Evolutionary conservation across 169 alveolate genomes (phyloP).

Genomic region (Eimeria maxima): DNA sequence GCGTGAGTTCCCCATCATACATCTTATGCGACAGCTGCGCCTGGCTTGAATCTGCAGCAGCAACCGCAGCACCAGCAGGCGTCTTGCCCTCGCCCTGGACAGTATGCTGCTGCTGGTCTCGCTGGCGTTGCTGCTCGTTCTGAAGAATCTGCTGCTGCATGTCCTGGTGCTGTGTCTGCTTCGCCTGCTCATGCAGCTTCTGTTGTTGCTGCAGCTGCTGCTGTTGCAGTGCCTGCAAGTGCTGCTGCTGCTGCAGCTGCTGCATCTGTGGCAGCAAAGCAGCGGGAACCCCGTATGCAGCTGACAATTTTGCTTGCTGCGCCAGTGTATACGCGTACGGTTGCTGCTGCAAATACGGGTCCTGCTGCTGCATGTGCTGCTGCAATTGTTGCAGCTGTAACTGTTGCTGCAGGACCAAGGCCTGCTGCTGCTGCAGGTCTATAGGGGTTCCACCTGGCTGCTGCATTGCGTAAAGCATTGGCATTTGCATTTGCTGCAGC

Average conservation of each 20-base stretch:
- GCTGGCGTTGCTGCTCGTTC: slow-evolving; percentile 9
- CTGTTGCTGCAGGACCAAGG: slow-evolving; percentile 47
- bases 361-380: slow-evolving; percentile 43
- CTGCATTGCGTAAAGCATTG: slow-evolving; percentile 44
- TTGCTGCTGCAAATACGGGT: slow-evolving; percentile 53
- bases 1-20: slow-evolving; percentile 10
- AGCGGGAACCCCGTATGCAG: slow-evolving; percentile 58
- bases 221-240: slow-evolving; percentile 42
- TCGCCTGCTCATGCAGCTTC: slow-evolving; percentile 32
- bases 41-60: neutral
- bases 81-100: neutral
- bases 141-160: slow-evolving; percentile 33
- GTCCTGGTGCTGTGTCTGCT: slow-evolving; percentile 39
- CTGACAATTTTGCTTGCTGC: slow-evolving; percentile 46
- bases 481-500: slow-evolving; percentile 46
- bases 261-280: slow-evolving; percentile 53
- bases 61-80: neutral
- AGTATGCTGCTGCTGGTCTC: slow-evolving; percentile 35
- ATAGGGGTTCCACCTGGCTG: slow-evolving; percentile 44
- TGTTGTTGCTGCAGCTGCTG: slow-evolving; percentile 25
- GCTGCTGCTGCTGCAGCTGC: slow-evolving; percentile 71
- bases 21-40: neutral
- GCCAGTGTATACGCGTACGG: slow-evolving; percentile 54
- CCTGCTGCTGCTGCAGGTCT: slow-evolving; percentile 60
- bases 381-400: slow-evolving; percentile 32